Evolutionary conservation across 2,329 filamentous ascomycete species (phyloP).

Genomic region (Fusarium xyrophilum): DNA sequence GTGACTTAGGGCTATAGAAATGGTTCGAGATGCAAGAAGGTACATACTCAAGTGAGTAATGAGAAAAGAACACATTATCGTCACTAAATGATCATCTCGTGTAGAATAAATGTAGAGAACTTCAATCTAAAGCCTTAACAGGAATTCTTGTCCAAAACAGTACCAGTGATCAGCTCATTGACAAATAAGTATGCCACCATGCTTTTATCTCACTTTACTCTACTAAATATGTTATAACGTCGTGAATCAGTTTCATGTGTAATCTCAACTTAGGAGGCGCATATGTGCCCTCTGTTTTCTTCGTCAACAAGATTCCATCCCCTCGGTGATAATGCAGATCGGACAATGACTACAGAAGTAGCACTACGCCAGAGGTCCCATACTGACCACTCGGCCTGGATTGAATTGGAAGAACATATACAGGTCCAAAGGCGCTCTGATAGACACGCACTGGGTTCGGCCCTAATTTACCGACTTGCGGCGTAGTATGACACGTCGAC

Average conservation of each 20-base stretch:
- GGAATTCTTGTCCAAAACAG: too few relatives aligned
- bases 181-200: too few relatives aligned
- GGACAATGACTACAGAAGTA: neutral
- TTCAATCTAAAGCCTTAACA: too few relatives aligned
- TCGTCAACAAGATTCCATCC: neutral
- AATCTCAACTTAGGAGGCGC: neutral
- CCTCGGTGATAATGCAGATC: neutral
- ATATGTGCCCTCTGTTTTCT: neutral
- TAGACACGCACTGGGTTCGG: fast-evolving
- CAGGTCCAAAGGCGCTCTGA: neutral
- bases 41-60: too few relatives aligned
- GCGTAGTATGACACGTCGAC: neutral
- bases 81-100: too few relatives aligned
- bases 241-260: fast-evolving
- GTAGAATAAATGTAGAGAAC: too few relatives aligned
- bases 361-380: fast-evolving
- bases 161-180: too few relatives aligned
- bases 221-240: fast-evolving
- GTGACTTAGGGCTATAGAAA: too few relatives aligned
- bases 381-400: fast-evolving
- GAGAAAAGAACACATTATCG: too few relatives aligned
- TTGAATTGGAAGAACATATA: neutral
- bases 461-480: neutral
- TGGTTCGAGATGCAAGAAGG: neutral
- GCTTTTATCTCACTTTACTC: neutral